Evolutionary conservation across 176 grass and related monocot species (phyloP).

Genomic region (Musa beccarii): DNA sequence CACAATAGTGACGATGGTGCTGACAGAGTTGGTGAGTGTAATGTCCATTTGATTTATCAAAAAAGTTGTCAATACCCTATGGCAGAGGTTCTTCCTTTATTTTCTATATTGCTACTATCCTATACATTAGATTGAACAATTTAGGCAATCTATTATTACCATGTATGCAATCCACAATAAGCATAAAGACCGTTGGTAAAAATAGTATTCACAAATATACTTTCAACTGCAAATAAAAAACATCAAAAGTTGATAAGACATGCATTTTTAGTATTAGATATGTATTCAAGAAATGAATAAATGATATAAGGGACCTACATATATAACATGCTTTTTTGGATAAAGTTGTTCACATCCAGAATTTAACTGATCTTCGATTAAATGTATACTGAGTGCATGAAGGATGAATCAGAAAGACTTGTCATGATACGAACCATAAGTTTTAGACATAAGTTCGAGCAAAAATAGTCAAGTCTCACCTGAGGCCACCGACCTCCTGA

Average conservation of each 20-base stretch:
- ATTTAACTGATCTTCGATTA: too few relatives aligned
- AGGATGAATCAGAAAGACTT: neutral
- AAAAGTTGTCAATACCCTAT: too few relatives aligned
- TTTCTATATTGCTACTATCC: too few relatives aligned
- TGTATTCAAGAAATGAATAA: neutral
- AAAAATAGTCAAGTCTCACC: conserved; percentile 27
- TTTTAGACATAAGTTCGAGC: neutral
- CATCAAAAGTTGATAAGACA: too few relatives aligned
- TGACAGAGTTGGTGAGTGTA: too few relatives aligned
- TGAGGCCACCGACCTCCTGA: conserved; percentile 77
- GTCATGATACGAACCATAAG: neutral
- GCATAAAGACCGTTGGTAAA: neutral
- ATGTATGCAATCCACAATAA: neutral
- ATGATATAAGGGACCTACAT: neutral
- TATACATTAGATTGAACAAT: neutral
- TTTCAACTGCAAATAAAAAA: too few relatives aligned
- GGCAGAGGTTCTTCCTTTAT: too few relatives aligned
- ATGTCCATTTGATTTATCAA: too few relatives aligned
- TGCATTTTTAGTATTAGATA: too few relatives aligned
- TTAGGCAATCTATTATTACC: neutral
- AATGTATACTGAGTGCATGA: too few relatives aligned
- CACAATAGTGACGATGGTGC: too few relatives aligned
- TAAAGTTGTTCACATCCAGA: neutral
- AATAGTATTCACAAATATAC: neutral
- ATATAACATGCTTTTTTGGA: neutral